Percentiles rank a stretch among this genome's conserved stretches.
phyloP scores from a whole-genome alignment of 768 basidiomycete species.

The Serendipita sp. region DNA sequence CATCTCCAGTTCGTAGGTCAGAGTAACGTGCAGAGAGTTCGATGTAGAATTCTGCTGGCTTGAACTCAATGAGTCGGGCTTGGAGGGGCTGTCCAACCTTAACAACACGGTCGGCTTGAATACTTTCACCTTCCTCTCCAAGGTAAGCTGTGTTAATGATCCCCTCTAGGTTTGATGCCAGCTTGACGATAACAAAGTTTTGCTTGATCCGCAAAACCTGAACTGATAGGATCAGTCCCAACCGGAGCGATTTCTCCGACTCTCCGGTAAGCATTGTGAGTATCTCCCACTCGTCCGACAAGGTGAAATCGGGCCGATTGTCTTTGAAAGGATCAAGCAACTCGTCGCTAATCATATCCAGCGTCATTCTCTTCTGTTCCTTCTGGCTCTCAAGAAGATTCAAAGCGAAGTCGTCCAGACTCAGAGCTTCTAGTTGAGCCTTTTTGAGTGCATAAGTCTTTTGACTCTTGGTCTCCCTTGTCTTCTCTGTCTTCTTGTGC shows the following conservation, averaged over 20 bases:
- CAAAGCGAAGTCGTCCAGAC: conserved; percentile 89
- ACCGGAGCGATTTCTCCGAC: conserved; percentile 55
- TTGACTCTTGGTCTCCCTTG: neutral
- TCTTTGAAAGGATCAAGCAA: conserved; percentile 69
- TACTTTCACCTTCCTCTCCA: conserved; percentile 26
- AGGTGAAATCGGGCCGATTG: conserved; percentile 42
- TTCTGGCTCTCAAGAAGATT: conserved; percentile 72
- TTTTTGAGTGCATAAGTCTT: neutral
- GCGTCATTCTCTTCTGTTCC: conserved; percentile 74
- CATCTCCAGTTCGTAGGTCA: conserved; percentile 49
- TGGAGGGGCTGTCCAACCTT: conserved; percentile 67
- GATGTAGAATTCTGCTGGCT: conserved; percentile 48
- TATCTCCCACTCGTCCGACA: conserved; percentile 60
- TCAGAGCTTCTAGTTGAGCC: conserved; percentile 68
- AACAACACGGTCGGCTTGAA: conserved; percentile 31
- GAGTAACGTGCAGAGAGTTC: conserved; percentile 53
- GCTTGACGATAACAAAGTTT: conserved; percentile 41
- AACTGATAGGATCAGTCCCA: conserved; percentile 70
- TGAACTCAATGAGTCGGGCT: conserved; percentile 60
- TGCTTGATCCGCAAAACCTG: conserved; percentile 40
- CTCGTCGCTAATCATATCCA: conserved; percentile 79
- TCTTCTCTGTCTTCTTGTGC: neutral
- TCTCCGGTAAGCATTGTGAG: conserved; percentile 94
- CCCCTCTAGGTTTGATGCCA: conserved; percentile 92
- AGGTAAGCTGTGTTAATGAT: conserved; percentile 46